Conservation (phyloP, 371 early-diverging fungal species). For the Actinomucor elegans region DNA sequence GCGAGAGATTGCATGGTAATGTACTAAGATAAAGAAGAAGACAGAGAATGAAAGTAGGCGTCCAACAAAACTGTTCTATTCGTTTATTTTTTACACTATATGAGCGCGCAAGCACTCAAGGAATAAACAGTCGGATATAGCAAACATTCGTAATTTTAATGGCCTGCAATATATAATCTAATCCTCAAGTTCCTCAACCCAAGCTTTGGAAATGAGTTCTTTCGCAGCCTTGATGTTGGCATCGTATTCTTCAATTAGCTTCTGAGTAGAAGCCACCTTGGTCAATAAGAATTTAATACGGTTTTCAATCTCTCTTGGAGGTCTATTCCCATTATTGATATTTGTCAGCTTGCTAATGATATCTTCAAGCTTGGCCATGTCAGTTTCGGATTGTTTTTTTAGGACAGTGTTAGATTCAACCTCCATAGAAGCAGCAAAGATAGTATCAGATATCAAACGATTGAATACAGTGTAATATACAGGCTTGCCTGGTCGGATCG, state of each 20-base stretch:
- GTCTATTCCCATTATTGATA: constrained; percentile 39
- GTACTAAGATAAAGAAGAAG: neutral
- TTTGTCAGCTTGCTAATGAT: constrained; percentile 62
- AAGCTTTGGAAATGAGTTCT: constrained; percentile 34
- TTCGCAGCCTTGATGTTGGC: constrained; percentile 49
- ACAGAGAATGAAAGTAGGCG: neutral
- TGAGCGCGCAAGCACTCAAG: too few relatives aligned
- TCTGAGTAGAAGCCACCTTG: constrained; percentile 52
- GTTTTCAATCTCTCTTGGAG: constrained; percentile 54
- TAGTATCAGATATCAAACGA: constrained; percentile 65
- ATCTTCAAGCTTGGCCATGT: constrained; percentile 69
- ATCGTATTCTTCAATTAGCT: constrained; percentile 55
- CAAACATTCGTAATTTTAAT: neutral
- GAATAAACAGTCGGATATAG: neutral
- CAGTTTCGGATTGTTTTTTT: constrained; percentile 64
- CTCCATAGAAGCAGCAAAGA: constrained; percentile 80
- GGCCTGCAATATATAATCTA: neutral
- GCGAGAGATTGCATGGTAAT: neutral
- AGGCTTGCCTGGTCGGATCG: constrained; percentile 81
- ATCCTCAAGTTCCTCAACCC: constrained; percentile 18
- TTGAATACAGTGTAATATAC: constrained; percentile 78
- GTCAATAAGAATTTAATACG: constrained; percentile 60
- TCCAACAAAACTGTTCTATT: constrained; percentile 4
- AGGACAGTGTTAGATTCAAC: constrained; percentile 69
- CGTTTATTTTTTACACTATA: neutral